Evolutionary conservation across 441 rosid genomes (phyloP), one percentile per base, ranked within the genome.

Genomic region (Erodium texanum): DNA sequence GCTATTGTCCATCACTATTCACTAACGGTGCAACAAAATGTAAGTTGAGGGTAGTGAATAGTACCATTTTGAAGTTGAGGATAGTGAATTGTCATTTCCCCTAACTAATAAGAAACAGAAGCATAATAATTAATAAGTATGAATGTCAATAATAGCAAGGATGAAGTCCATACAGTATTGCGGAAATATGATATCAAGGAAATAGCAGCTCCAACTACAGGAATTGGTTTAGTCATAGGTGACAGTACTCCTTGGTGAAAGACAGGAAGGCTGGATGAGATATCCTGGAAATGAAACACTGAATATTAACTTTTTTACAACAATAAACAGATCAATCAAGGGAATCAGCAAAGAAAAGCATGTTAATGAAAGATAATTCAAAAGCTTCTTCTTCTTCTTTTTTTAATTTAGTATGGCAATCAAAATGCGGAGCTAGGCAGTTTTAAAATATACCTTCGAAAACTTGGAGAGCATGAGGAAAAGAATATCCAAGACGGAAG

Each of bases 211-310:
- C 88, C 81, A 81, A 81, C 84, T 77, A 89, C 88, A 76, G 97
- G 84, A 79, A 84, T 73, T 65, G 88, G 88, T 81, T 89, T 88
- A 59, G 83, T 78, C 68, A 87, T 81, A 65, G 92, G 77, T 73
- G 96, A 93, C 75, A 90, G 80, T 78, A 89, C 73, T 56, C 88
- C 89, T 80, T 87, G 97, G 80, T 85, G 89, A 78, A 89, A 86
- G 75, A 87, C 64, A 6, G 92, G 75, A 75, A 87, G 79, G 77
- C 80, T 80, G 64, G 83, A 75, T 58, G 84, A 75, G 48, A 78
- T 62, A 68, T 81, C 93, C 99, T 91, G 95, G 58, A 89, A 73
- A 65, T 66, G 56, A 56, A 66, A 70, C 36, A 76, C 27, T 68
- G 50, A 73, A 59, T 38, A 71, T 73, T 62, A 76, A 68, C 36